These are phyloP conservation scores for Withania somnifera DNA, from an alignment of 305 asterid species.

Conservation along the genomic window DNA sequence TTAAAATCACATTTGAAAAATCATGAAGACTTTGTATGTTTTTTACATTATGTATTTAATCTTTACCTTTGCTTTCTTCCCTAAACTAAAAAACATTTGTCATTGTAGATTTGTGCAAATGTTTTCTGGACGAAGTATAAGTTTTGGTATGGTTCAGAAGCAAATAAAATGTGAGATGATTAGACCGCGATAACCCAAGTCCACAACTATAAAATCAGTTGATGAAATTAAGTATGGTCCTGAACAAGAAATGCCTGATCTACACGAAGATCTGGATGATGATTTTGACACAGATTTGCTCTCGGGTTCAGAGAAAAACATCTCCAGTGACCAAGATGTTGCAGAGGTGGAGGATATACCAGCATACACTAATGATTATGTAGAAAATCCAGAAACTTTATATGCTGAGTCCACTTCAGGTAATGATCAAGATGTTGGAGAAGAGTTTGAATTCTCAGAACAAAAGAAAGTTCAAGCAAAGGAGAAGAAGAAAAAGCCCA, in stretches of 20 bases:
- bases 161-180: constrained; percentile 55
- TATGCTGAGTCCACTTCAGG: background rate
- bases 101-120: constrained; percentile 58
- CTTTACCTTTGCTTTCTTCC: background rate
- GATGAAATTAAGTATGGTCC: constrained; percentile 2
- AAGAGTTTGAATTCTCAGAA: constrained; percentile 13
- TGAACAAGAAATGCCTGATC: background rate
- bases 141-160: constrained; percentile 66
- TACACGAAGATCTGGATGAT: constrained; percentile 7
- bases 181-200: constrained; percentile 14
- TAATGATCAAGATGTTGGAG: background rate
- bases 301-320: constrained; percentile 15
- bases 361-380: background rate
- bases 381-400: background rate
- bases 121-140: constrained; percentile 45
- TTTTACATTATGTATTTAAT: too few relatives aligned
- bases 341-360: constrained; percentile 13
- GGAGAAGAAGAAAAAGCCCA: constrained; percentile 30
- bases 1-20: background rate
- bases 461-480: constrained; percentile 17
- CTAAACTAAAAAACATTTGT: background rate
- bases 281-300: constrained; percentile 5
- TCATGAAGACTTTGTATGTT: background rate
- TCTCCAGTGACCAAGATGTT: constrained; percentile 9
- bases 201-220: constrained; percentile 13